Conservation (phyloP, 2,329 filamentous ascomycete species). For the Talaromyces islandicus region DNA sequence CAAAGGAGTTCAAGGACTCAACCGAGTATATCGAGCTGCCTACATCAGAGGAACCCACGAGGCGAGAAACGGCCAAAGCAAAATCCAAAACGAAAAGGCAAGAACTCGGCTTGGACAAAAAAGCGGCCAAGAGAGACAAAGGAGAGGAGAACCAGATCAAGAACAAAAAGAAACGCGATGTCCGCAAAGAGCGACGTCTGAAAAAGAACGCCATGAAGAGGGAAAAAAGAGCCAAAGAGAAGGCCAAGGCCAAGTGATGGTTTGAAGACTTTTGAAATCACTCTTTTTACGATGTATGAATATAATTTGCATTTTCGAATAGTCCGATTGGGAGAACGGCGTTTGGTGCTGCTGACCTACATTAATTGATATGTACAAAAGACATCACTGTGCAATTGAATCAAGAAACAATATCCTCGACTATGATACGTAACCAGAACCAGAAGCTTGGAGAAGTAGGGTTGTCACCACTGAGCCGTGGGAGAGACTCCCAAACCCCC, state of each 20-base stretch:
- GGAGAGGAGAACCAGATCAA: conserved; percentile 1
- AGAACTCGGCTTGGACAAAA: not conserved
- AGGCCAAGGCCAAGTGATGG: not conserved
- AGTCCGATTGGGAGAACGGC: not conserved
- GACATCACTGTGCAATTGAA: no score
- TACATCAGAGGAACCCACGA: not conserved
- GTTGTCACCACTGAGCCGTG: not conserved
- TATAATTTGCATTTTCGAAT: not conserved
- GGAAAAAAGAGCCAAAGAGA: conserved; percentile 7
- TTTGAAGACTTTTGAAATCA: not conserved
- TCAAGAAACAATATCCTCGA: no score
- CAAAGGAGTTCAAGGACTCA: not conserved
- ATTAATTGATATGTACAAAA: no score
- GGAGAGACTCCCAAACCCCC: not conserved
- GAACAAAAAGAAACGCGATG: not conserved
- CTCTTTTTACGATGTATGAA: not conserved
- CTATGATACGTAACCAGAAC: no score
- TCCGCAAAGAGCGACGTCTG: not conserved
- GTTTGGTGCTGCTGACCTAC: not conserved
- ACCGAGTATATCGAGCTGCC: conserved; percentile 9
- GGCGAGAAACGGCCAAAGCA: conserved; percentile 6
- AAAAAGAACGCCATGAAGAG: conserved; percentile 6
- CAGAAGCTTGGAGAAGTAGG: not conserved
- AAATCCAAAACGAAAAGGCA: conserved; percentile 10
- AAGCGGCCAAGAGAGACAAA: conserved; percentile 2